Evolutionary conservation across 2,329 filamentous ascomycete species (phyloP).

Genomic region (Dothistroma septosporum): DNA sequence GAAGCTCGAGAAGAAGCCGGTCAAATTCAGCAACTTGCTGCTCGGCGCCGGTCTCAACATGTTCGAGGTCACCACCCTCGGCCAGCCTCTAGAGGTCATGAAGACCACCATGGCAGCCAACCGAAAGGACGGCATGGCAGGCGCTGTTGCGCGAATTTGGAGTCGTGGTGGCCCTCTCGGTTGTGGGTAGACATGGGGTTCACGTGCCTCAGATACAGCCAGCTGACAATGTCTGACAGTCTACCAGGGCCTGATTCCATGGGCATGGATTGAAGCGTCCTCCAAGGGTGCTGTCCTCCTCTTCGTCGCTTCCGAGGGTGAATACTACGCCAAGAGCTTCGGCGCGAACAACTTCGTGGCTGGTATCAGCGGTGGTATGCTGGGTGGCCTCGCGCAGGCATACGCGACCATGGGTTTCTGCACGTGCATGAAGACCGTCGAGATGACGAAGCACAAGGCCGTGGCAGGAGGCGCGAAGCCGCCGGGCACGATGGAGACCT

Average conservation of each 20-base stretch:
- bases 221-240: conserved; percentile 52
- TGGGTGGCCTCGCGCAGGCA: conserved; percentile 91
- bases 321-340: conserved; percentile 76
- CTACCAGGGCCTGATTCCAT: conserved; percentile 98
- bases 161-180: conserved; percentile 85
- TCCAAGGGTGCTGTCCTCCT: conserved; percentile 98
- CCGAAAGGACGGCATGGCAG: conserved; percentile 78
- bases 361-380: conserved; percentile 87
- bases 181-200: conserved; percentile 60
- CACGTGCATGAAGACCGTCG: conserved; percentile 99
- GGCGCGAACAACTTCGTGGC: conserved; percentile 83
- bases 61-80: conserved; percentile 77
- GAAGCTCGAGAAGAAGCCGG: conserved; percentile 92
- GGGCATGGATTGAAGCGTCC: conserved; percentile 99
- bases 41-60: conserved; percentile 90
- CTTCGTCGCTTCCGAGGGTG: conserved; percentile 97
- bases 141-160: conserved; percentile 85
- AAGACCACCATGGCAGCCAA: conserved; percentile 99
- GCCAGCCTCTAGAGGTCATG: conserved; percentile 89
- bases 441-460: conserved; percentile 98
- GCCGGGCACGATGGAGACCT: conserved; percentile 87
- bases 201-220: not conserved
- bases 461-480: conserved; percentile 77
- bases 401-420: conserved; percentile 99
- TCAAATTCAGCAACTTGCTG: conserved; percentile 99